Conservation (phyloP, 768 basidiomycete species). For the Rhodosporidiobolus sp. region DNA sequence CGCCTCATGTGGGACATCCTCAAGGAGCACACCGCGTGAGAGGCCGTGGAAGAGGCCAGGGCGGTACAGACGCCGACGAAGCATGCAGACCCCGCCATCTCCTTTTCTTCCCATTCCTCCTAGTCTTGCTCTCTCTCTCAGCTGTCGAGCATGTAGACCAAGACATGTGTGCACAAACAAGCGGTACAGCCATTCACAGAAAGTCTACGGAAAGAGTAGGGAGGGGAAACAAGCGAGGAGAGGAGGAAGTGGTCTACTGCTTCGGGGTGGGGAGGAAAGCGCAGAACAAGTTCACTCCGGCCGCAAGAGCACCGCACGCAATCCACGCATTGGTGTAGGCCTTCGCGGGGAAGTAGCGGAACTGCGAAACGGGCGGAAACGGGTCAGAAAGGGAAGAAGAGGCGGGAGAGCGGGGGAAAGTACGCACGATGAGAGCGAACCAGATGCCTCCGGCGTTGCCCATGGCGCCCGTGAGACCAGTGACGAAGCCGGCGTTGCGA, state of each 20-base stretch:
- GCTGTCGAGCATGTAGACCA: no score
- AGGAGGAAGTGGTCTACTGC: not conserved
- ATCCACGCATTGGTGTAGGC: constrained; percentile 9
- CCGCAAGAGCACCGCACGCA: constrained; percentile 1
- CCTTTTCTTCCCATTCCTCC: no score
- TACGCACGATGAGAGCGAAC: not conserved
- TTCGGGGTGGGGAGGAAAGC: not conserved
- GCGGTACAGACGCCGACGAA: no score
- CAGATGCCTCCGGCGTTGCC: constrained; percentile 53
- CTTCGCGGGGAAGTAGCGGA: constrained; percentile 3
- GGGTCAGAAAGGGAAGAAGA: no score
- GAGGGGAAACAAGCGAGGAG: not conserved
- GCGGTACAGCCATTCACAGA: no score
- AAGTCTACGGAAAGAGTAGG: not conserved
- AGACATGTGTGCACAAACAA: no score
- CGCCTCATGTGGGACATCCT: no score
- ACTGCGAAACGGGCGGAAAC: not conserved
- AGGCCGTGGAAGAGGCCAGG: no score
- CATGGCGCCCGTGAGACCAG: constrained; percentile 52
- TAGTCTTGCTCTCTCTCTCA: no score
- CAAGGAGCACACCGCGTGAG: no score
- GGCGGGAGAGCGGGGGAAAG: no score
- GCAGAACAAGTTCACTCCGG: constrained; percentile 9
- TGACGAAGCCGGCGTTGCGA: constrained; percentile 54
- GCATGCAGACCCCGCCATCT: no score